A percentile compares a stretch with the other conserved stretches of the same genome.
These are phyloP conservation scores for Inga laurina DNA, from an alignment of 306 rosid genomes.

Conservation along the genomic window DNA sequence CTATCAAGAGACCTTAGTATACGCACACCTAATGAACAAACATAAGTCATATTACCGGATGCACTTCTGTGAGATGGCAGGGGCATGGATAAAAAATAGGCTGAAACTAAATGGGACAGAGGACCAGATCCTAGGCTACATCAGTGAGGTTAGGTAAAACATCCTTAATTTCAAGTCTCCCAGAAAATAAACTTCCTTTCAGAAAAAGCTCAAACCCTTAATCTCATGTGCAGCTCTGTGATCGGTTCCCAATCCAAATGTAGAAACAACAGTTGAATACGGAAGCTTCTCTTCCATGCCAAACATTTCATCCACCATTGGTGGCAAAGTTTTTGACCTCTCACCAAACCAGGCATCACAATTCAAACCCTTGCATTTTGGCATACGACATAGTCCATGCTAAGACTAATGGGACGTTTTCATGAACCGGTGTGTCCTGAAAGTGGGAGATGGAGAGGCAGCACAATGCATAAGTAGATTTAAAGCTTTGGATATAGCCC, in stretches of 20 bases:
- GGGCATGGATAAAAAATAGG: conserved; percentile 59
- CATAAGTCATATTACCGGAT: conserved; percentile 35
- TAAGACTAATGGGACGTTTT: neutral
- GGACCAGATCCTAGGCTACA: conserved; percentile 52
- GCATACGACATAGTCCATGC: neutral
- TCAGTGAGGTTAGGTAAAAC: conserved; percentile 44
- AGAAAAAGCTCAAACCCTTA: conserved; percentile 23
- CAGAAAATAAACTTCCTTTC: neutral
- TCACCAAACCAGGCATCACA: conserved; percentile 43
- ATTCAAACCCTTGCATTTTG: neutral
- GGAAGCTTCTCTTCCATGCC: conserved; percentile 52
- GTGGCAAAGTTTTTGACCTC: conserved; percentile 55
- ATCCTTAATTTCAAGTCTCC: neutral
- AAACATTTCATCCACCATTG: conserved; percentile 62
- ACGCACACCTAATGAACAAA: neutral
- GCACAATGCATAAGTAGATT: conserved; percentile 51
- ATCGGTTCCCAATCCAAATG: conserved; percentile 55
- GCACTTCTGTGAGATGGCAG: conserved; percentile 80
- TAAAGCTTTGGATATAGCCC: neutral
- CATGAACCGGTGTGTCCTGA: conserved; percentile 56
- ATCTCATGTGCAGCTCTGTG: conserved; percentile 58
- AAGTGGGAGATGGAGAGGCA: conserved; percentile 56
- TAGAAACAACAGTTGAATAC: conserved; percentile 61
- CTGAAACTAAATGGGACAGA: conserved; percentile 53
- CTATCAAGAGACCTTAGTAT: neutral